Base-by-base conservation (phyloP, 2,329 filamentous ascomycete species). In the Fusarium solani-melongenae region DNA sequence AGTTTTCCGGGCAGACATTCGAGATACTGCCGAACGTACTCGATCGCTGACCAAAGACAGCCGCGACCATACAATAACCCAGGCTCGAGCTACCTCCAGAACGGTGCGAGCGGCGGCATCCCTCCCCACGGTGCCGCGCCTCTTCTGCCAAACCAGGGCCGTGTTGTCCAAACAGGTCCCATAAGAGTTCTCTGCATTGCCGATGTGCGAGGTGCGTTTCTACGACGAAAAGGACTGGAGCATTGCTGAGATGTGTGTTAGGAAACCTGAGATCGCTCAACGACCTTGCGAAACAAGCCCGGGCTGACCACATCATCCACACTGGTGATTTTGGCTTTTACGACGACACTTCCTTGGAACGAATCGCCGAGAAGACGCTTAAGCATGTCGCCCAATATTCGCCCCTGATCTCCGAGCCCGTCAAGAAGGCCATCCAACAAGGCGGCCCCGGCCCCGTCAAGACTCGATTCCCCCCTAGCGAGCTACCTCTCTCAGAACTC, bases 251-350 rank as follows among this genome's bases (percentile, higher is more conserved):
- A 5, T 31, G 24, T n/a, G 15, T 24, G 29, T 34, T 77, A 99
- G 96, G 96, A 84, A 98, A 98, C 83, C 88, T 99, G 77, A 92
- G 93, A 85, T 98, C 96, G 76, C 88, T 99, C 79, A 99, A 99
- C 86, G 95, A 98, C 71, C 92, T 99, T 71, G 96, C 96, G 74
- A 97, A 94, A 84, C 93, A 96, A 82, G 96, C 96, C 72, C 93
- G 93, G 82, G 96, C 96, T 79, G 95, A 98, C 85, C 95, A 98
- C 86, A 98, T 99, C 84, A 95, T 99, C 80, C 96, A 99, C 85
- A 99, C 96, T 22, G 96, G 96, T 83, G 96, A 99, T 83, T 99
- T 99, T 82, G 96, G 96, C 72, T 99, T 99, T 86, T 99, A 99
- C 86, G 96, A 99, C 83, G 93, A 97, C 79, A 94, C 92, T 63